Evolutionary conservation across 768 basidiomycete genomes (phyloP), one percentile per base, ranked within the genome.

Genomic region (Galerina marginata): DNA sequence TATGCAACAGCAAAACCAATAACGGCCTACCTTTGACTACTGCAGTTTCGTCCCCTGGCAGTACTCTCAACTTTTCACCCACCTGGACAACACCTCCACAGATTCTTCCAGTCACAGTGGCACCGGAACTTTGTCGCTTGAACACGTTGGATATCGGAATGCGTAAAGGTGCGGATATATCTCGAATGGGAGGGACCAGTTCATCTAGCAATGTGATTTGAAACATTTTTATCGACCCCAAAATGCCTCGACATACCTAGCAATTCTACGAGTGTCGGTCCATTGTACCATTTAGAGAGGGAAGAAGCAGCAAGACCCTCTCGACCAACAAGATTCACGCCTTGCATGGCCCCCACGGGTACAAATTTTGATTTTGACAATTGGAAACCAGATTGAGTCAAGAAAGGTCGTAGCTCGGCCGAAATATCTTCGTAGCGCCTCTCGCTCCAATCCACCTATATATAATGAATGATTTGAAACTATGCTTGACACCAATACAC

Each of bases 81-180:
- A 95, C 91, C 74, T 98, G 96, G 3, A 98, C 83, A 39, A 98
- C 80, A 5, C 97, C 97, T 44, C 90, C 87, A 67, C 89, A 92
- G 45, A 99, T 77, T 51, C 95, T 79, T 15, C 97, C 97, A 23
- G 89, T 85, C 0, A 98, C 86, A 0, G 88, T 91, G 4, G 85
- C 86, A 2, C 91, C 86, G 2, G 92, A 86, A 14, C 89, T 86
- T 69, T 90, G 89, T 3, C 92, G 91, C 73, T 90, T 96, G 82
- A 96, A 99, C 3, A 99, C 93, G 71, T 99, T 99, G 11, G 95
- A 91, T 20, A 99, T 85, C 0, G 97, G 97, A 46, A 98, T 81
- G 39, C 97, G 86, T 23, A 96, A 73, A 0, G 96, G 89, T 0
- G 86, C 81, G 3, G 82, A 79, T 48, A 96, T 87, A 54, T 95